Percentiles rank a stretch among this genome's conserved stretches.
phyloP scores from a whole-genome alignment of 192 early-diverging fungal species.

The Phycomyces blakesleeanus region DNA sequence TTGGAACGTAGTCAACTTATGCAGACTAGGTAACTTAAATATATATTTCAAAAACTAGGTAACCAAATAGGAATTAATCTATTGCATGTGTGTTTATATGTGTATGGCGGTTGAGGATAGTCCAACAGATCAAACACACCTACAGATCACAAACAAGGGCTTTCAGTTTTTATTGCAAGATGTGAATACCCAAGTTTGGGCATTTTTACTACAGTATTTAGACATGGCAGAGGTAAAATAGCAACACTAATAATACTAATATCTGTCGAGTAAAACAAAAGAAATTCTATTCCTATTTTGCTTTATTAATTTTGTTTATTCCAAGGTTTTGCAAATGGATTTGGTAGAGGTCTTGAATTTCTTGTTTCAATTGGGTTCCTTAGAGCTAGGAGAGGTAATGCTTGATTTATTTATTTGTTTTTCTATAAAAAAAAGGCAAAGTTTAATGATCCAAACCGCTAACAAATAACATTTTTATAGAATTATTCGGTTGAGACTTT shows the following conservation, averaged over 20 bases:
- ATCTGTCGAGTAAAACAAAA: too few relatives aligned
- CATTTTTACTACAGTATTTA: conserved; percentile 90
- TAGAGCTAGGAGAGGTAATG: conserved; percentile 83
- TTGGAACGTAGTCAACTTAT: conserved; percentile 78
- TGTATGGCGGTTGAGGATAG: too few relatives aligned
- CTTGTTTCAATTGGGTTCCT: conserved; percentile 86
- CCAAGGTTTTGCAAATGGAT: conserved; percentile 70
- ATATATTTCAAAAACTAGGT: conserved; percentile 15
- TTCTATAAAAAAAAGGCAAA: too few relatives aligned
- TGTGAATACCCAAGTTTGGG: conserved; percentile 93
- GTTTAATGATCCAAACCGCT: neutral
- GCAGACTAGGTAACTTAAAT: conserved; percentile 39
- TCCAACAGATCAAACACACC: conserved; percentile 26
- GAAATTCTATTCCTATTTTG: too few relatives aligned
- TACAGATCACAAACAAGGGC: conserved; percentile 90
- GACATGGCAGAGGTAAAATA: conserved; percentile 70
- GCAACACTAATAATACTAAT: too few relatives aligned
- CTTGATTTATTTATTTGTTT: too few relatives aligned
- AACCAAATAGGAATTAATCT: conserved; percentile 27
- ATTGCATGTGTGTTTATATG: too few relatives aligned
- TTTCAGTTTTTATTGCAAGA: conserved; percentile 97
- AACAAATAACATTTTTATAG: conserved; percentile 24
- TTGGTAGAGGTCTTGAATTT: conserved; percentile 92
- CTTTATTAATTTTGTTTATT: too few relatives aligned
- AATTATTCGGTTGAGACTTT: conserved; percentile 85